A percentile compares a stretch with the other conserved stretches of the same genome.
These are phyloP conservation scores for Pichia scutulata DNA, from an alignment of 805 yeast genomes.

Conservation along the genomic window DNA sequence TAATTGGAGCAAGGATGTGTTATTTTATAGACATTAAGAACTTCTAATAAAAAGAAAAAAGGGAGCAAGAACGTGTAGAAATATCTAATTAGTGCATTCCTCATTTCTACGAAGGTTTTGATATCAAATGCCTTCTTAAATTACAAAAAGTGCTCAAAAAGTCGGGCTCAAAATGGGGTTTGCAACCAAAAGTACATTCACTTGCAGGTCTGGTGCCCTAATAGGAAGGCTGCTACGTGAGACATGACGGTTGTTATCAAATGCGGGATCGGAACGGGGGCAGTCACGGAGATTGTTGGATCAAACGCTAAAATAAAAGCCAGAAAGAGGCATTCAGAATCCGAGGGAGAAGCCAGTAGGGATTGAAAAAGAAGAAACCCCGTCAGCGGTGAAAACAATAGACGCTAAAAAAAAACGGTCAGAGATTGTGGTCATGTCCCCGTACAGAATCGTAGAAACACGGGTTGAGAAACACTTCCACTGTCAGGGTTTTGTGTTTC, in stretches of 20 bases:
- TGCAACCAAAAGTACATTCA: too few relatives aligned
- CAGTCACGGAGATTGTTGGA: not conserved
- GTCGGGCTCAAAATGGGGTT: too few relatives aligned
- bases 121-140: not conserved
- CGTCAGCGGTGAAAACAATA: not conserved
- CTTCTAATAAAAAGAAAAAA: not conserved
- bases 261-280: not conserved
- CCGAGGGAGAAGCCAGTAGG: not conserved
- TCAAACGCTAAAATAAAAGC: not conserved
- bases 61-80: too few relatives aligned
- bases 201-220: not conserved
- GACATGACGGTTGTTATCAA: not conserved
- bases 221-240: not conserved
- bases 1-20: not conserved
- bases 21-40: not conserved
- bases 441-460: not conserved
- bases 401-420: too few relatives aligned
- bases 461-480: not conserved
- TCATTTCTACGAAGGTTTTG: not conserved
- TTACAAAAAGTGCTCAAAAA: too few relatives aligned
- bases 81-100: not conserved
- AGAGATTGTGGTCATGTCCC: not conserved
- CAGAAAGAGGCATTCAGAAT: not conserved
- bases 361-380: not conserved
- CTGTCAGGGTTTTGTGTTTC: too few relatives aligned